phyloP scores from a whole-genome alignment of 352 stramenopile species.

The Halophytophthora batemanensis region DNA sequence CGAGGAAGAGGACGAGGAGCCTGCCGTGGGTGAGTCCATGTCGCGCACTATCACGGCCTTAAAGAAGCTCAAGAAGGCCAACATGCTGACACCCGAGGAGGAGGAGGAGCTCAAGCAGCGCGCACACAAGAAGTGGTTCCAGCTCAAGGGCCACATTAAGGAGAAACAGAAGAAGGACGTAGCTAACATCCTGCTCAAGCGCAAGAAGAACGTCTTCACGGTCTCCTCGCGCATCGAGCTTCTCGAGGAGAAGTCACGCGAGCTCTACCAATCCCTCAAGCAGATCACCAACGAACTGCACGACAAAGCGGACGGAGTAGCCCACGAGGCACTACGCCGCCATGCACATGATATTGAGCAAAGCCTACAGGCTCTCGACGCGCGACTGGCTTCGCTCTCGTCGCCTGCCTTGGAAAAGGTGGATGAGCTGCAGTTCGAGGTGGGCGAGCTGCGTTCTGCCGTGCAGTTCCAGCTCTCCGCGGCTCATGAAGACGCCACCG shows the following conservation, averaged over 20 bases:
- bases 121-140: constrained; percentile 67
- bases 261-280: constrained; percentile 65
- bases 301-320: constrained; percentile 39
- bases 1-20: constrained; percentile 2
- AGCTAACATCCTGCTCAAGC: constrained; percentile 69
- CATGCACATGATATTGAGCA: constrained; percentile 53
- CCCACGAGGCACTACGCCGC: constrained; percentile 45
- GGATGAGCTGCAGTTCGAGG: constrained; percentile 34
- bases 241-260: constrained; percentile 66
- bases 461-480: constrained; percentile 37
- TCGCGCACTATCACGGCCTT: constrained; percentile 57
- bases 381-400: constrained; percentile 32
- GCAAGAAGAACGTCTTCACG: constrained; percentile 80
- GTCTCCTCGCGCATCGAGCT: constrained; percentile 71
- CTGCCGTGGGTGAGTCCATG: constrained; percentile 30
- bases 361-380: constrained; percentile 45
- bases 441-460: constrained; percentile 26
- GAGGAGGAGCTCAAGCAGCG: constrained; percentile 59
- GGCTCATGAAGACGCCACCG: constrained; percentile 26
- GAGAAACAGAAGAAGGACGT: constrained; percentile 79
- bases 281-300: constrained; percentile 56
- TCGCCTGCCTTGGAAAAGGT: constrained; percentile 43
- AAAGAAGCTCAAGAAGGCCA: constrained; percentile 61
- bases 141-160: constrained; percentile 66
- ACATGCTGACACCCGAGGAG: constrained; percentile 59